Evolutionary conservation across 1,284 basidiomycete species (phyloP).

Genomic region (Heterobasidion annosum): DNA sequence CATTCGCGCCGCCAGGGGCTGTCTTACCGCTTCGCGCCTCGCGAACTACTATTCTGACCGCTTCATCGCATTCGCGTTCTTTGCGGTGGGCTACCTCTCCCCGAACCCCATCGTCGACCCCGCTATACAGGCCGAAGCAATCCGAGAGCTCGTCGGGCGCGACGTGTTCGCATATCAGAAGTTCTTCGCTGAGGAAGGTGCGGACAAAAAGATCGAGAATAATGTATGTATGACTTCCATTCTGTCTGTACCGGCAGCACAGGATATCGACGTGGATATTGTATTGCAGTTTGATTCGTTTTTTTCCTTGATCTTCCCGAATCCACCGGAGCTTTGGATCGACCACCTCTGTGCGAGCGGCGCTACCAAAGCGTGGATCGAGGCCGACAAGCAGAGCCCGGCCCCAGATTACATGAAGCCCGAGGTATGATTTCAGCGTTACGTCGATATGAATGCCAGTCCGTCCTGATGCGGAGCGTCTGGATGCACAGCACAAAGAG

Average conservation of each 20-base stretch:
- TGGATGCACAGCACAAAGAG: too few species aligned
- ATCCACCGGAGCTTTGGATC: constrained; percentile 19
- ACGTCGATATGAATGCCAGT: neutral
- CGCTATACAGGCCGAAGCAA: constrained; percentile 14
- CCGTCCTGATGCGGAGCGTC: too few species aligned
- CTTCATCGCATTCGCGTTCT: constrained; percentile 31
- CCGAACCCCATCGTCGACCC: constrained; percentile 20
- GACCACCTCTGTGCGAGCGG: constrained; percentile 23
- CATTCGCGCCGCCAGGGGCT: constrained; percentile 24
- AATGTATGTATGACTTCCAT: constrained; percentile 19
- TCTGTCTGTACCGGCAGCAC: neutral
- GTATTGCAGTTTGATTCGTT: constrained; percentile 18
- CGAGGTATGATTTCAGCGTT: constrained; percentile 11
- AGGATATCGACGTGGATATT: neutral
- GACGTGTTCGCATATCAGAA: constrained; percentile 30
- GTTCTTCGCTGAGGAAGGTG: constrained; percentile 23
- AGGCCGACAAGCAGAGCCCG: constrained; percentile 14
- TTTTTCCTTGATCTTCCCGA: constrained; percentile 19
- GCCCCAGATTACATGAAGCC: constrained; percentile 20
- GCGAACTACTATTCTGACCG: constrained; percentile 28
- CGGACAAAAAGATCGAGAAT: constrained; percentile 20
- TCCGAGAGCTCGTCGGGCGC: constrained; percentile 20
- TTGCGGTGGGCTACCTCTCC: constrained; percentile 27
- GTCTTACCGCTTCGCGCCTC: constrained; percentile 23
- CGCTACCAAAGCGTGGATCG: constrained; percentile 21